Base-by-base conservation (phyloP, 352 stramenopile genomes). In the Lagenidium sp. region DNA sequence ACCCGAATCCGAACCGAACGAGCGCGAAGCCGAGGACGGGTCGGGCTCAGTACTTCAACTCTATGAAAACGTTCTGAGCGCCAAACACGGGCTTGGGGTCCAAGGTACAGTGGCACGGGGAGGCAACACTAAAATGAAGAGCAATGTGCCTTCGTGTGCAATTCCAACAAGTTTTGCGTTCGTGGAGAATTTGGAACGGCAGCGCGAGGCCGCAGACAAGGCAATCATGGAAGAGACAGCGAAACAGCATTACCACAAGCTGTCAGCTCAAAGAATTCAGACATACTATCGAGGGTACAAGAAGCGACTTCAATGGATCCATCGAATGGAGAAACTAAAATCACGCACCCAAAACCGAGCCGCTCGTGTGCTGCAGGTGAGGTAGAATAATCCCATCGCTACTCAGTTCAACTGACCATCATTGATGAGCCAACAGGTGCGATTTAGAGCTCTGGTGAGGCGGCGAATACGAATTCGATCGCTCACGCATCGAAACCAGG, bases 61-160 rank as follows among this genome's bases (percentile, higher is more conserved):
- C 15, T 32, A 39, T 4, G 30, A 35, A 11, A 36, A 52, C 20
- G 26, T 64, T 5, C 34, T 74, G n/a, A n/a, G n/a, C 10, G 26
- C 57, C 22, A 48, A 69, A 4, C 69, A 70, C 28, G 59, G 69
- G 28, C 66, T 69, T 38, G 63, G 69, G 6, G 50, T 70, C 16
- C 28, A 53, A 4, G 55, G 59, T 13, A 53, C 53, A 22, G 23
- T 38, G 4, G 41, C 40, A 18, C 3, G 32, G 7, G 24, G 4
- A 24, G 12, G 20, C 2, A 16, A 21, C 24, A 26, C 6, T 12
- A 35, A 22, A 6, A 12, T 1, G 24, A 47, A 36, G 3, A 3
- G 2, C 0, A 47, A 44, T 18, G 28, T 19, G 7, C 26, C 21
- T 4, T 0, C 12, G 23, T 5, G 23, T 11, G 6, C 37, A 4